These are phyloP conservation scores for Darksidea phi DNA, from an alignment of 495 filamentous ascomycete genomes.

Conservation along the genomic window DNA sequence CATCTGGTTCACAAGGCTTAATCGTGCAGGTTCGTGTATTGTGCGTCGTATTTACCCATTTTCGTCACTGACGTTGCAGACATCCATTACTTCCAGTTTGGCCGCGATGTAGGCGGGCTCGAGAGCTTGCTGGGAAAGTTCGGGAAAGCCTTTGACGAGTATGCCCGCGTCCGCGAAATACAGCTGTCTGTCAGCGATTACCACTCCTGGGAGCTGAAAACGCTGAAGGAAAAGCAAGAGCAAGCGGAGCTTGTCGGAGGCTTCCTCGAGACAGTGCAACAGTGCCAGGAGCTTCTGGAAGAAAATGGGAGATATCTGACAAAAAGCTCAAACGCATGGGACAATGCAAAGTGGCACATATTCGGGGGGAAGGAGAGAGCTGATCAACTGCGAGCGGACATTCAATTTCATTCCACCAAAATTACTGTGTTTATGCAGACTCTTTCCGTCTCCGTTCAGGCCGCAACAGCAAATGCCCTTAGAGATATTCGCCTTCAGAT, in stretches of 20 bases:
- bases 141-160: background rate
- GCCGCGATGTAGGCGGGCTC: background rate
- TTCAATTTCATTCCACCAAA: background rate
- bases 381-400: background rate
- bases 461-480: background rate
- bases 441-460: background rate
- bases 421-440: background rate
- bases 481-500: background rate
- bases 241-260: background rate
- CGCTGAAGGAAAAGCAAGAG: constrained; percentile 1
- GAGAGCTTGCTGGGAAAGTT: background rate
- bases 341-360: background rate
- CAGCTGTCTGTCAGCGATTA: background rate
- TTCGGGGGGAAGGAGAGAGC: background rate
- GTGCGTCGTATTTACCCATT: background rate
- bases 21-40: constrained; percentile 1
- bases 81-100: constrained; percentile 1
- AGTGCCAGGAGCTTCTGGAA: background rate
- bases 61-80: background rate
- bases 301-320: constrained; percentile 1
- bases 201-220: background rate
- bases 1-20: background rate
- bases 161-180: background rate
- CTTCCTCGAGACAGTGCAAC: background rate
- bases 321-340: background rate